Evolutionary conservation across 768 basidiomycete species (phyloP), one percentile per base, ranked within the genome.

Genomic region (Chlorophyllum brunneum): DNA sequence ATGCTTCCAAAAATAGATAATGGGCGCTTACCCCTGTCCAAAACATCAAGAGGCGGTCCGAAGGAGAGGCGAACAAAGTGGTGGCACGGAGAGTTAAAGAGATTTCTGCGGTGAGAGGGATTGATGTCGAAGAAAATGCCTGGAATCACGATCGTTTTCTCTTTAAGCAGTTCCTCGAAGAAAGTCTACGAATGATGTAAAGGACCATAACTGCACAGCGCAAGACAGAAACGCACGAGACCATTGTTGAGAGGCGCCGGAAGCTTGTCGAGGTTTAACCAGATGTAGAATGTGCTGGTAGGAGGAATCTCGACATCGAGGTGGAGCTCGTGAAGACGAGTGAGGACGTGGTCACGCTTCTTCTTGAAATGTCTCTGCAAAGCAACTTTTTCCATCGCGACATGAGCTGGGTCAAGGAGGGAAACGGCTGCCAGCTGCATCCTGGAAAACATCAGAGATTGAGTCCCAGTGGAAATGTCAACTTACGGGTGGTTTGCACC

Each of bases 111-210:
- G 59, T 94, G 87, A 13, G 86, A 53, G 20, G 88, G 88, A 67
- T 81, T 86, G 63, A 89, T 86, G 60, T 90, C 88, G 58, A 92
- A 92, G 75, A 92, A 93, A 59, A 89, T 89, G 9, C 93, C 93
- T 4, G 92, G 92, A 41, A 94, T 91, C 49, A 92, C 88, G 57
- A 93, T 93, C 8, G 91, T 88, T 68, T 91, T 79, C 68, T 91
- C 88, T 69, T 93, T 95, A 48, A 95, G 76, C 38, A 93, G 73
- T 67, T 94, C 93, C 63, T 95, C 93, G 63, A 98, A 98, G 81
- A 98, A 95, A 4, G 89, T 91, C 81, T 85, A 31, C 2, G 39
- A 7, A 16, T 26, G 38, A 34, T 23, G 27, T 29, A 9, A 51
- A n/a, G n/a, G n/a, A n/a, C n/a, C n/a, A 13, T 5, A 31, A 33